Conservation (phyloP, 352 stramenopile genomes). For the Globisporangium echinulatum region DNA sequence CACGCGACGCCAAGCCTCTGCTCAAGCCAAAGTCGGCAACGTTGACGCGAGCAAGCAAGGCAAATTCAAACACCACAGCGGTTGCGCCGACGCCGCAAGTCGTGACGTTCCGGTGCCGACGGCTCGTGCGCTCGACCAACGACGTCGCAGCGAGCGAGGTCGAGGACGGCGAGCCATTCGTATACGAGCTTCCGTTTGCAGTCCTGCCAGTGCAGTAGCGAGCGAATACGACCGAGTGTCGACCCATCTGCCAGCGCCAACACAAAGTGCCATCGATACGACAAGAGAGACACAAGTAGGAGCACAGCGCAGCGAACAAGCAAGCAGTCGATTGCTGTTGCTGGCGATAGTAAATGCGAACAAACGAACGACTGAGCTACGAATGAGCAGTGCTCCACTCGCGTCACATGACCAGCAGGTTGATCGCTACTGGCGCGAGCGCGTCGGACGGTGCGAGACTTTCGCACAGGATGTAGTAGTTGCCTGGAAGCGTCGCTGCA, state of each 20-base stretch:
- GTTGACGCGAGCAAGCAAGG: conserved; percentile 2
- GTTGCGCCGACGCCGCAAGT: conserved; percentile 16
- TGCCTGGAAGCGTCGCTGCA: conserved; percentile 17
- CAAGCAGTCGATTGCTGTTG: too few species aligned
- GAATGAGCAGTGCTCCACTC: too few species aligned
- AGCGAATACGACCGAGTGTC: conserved; percentile 5
- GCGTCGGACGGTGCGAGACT: conserved; percentile 20
- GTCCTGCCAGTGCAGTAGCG: conserved; percentile 21
- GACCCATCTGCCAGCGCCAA: too few species aligned
- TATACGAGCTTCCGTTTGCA: conserved; percentile 39
- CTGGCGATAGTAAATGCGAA: too few species aligned
- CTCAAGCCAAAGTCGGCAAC: background rate
- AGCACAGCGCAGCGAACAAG: background rate
- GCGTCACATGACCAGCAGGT: conserved; percentile 7
- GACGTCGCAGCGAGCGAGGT: conserved; percentile 24
- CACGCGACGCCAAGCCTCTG: background rate
- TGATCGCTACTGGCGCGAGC: conserved; percentile 12
- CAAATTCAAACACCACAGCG: conserved; percentile 3
- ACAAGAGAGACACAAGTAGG: background rate
- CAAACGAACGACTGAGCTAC: too few species aligned
- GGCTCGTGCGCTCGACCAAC: conserved; percentile 22
- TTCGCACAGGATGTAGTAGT: conserved; percentile 40
- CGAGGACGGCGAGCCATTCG: conserved; percentile 27
- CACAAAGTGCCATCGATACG: too few species aligned
- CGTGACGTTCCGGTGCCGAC: conserved; percentile 46